Conservation (phyloP, 179 eudicot genomes). For the Heliamphora pulchella region DNA sequence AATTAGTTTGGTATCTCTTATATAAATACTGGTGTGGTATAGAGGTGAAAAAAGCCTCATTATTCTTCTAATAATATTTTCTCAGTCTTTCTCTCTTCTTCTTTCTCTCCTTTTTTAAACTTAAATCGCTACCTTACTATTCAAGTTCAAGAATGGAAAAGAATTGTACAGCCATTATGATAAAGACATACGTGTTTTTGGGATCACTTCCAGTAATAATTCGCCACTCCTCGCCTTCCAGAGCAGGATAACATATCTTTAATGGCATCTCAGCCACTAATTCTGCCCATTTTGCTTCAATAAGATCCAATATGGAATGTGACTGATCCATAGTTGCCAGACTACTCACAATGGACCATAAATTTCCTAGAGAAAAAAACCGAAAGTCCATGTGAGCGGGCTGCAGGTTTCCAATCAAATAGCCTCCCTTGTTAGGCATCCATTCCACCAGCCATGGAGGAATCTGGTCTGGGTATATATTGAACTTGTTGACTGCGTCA, state of each 20-base stretch:
- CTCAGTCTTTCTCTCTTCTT: too few relatives aligned
- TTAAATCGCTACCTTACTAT: too few relatives aligned
- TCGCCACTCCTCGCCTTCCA: slow-evolving; percentile 45
- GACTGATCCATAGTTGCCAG: slow-evolving; percentile 31
- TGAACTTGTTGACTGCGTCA: slow-evolving; percentile 48
- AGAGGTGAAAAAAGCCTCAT: too few relatives aligned
- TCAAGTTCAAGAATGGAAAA: too few relatives aligned
- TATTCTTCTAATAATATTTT: too few relatives aligned
- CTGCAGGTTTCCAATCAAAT: slow-evolving; percentile 46
- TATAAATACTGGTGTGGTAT: too few relatives aligned
- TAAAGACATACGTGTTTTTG: slow-evolving; percentile 37
- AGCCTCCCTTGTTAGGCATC: slow-evolving; percentile 48
- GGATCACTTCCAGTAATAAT: slow-evolving; percentile 49
- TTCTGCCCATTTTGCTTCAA: slow-evolving; percentile 50
- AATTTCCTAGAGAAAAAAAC: slow-evolving; percentile 43
- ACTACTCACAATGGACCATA: slow-evolving; percentile 36
- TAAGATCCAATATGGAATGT: slow-evolving; percentile 34
- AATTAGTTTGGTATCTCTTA: too few relatives aligned
- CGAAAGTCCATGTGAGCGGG: slow-evolving; percentile 58
- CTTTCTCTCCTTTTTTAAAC: too few relatives aligned
- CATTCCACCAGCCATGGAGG: slow-evolving; percentile 48
- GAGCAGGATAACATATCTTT: slow-evolving; percentile 49
- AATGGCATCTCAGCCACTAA: slow-evolving; percentile 43
- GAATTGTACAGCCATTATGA: too few relatives aligned
- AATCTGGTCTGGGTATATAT: slow-evolving; percentile 50